Percentiles rank a stretch among this genome's conserved stretches.
These are phyloP conservation scores for Cercospora sojina DNA, from an alignment of 2,329 filamentous ascomycete genomes.

Conservation along the genomic window DNA sequence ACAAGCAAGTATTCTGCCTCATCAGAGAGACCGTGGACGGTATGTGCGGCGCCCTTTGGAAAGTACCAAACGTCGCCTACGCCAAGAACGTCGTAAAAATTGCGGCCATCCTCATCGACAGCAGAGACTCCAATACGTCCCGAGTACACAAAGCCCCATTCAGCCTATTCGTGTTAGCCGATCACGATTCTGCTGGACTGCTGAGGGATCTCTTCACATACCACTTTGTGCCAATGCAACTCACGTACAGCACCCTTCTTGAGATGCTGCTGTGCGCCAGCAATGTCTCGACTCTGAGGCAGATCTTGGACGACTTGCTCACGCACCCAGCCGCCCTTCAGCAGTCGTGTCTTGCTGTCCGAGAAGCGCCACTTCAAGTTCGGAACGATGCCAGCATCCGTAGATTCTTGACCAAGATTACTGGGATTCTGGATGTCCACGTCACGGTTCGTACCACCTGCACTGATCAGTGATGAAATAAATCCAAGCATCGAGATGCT, in stretches of 20 bases:
- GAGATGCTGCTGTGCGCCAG: conserved; percentile 67
- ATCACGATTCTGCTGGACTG: not conserved
- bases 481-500: not conserved
- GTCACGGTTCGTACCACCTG: not conserved
- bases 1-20: conserved; percentile 62
- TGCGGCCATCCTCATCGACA: conserved; percentile 53
- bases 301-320: conserved; percentile 47
- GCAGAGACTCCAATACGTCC: conserved; percentile 54
- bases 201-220: conserved; percentile 12
- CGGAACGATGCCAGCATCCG: not conserved
- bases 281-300: conserved; percentile 64
- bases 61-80: conserved; percentile 33
- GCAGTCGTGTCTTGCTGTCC: not conserved
- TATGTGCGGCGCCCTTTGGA: conserved; percentile 51
- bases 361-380: not conserved
- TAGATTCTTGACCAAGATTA: not conserved
- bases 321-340: not conserved
- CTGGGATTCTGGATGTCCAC: not conserved
- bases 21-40: conserved; percentile 63
- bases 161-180: conserved; percentile 16
- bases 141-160: conserved; percentile 56
- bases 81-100: conserved; percentile 51
- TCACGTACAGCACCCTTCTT: conserved; percentile 65
- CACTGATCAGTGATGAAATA: not conserved
- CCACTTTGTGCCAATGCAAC: conserved; percentile 61